phyloP scores from a whole-genome alignment of 2,329 filamentous ascomycete genomes.

The Neonectria sp. region DNA sequence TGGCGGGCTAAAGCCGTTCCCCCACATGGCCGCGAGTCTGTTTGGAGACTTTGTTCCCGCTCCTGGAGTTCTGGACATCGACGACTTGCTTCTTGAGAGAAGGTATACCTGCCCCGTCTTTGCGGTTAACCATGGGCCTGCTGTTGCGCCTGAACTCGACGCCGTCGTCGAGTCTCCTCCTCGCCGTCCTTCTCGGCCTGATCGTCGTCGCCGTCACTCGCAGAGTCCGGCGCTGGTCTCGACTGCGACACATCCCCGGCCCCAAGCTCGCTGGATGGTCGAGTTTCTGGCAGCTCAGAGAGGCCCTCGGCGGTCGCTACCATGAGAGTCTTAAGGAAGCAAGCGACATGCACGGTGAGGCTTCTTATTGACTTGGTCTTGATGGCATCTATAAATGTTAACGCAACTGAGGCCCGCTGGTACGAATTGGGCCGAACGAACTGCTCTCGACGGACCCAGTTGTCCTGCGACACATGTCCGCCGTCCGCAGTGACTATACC shows the following conservation, averaged over 20 bases:
- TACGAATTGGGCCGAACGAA: slow-evolving; percentile 60
- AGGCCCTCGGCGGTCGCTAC: slow-evolving; percentile 48
- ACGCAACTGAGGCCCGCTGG: slow-evolving; percentile 50
- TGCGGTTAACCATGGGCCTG: slow-evolving; percentile 31
- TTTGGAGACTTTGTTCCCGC: not conserved
- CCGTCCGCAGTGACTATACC: slow-evolving; percentile 55
- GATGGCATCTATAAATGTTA: not conserved
- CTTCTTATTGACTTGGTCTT: fast-evolving
- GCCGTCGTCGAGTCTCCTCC: slow-evolving; percentile 14
- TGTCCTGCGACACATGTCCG: slow-evolving; percentile 55
- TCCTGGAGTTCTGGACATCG: not conserved
- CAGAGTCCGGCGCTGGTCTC: slow-evolving; percentile 44
- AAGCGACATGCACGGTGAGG: slow-evolving; percentile 45
- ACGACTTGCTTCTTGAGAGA: not conserved
- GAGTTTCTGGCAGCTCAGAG: slow-evolving; percentile 49
- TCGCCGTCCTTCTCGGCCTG: slow-evolving; percentile 7
- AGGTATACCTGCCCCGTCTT: not conserved
- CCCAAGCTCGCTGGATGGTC: slow-evolving; percentile 46
- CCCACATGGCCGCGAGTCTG: slow-evolving; percentile 8
- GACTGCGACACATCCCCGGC: slow-evolving; percentile 49
- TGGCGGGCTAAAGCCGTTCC: slow-evolving; percentile 8
- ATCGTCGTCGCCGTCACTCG: not conserved
- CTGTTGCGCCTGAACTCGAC: slow-evolving; percentile 8
- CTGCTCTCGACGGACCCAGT: slow-evolving; percentile 58
- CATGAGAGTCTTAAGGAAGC: slow-evolving; percentile 46